These are phyloP conservation scores for Blastobotrys elegans DNA, from an alignment of 1,139 yeast species.

Conservation along the genomic window DNA sequence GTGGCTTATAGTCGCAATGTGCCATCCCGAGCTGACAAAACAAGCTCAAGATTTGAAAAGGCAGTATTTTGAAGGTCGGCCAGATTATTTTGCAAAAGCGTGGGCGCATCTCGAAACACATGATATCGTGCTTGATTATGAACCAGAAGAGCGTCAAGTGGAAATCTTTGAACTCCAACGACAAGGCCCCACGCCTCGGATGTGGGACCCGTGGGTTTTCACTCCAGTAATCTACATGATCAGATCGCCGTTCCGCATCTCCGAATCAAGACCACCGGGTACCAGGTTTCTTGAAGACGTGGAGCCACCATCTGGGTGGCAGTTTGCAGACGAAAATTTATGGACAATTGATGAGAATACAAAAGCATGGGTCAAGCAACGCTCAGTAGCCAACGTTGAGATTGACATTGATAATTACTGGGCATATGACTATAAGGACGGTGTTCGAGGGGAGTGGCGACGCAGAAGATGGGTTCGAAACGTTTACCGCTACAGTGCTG, in stretches of 20 bases:
- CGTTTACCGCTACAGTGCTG: constrained; percentile 23
- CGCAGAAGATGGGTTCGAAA: constrained; percentile 37
- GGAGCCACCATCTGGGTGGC: constrained; percentile 71
- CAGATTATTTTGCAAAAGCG: constrained; percentile 21
- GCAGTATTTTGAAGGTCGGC: constrained; percentile 23
- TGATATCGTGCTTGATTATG: constrained; percentile 65
- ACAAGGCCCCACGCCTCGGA: constrained; percentile 54
- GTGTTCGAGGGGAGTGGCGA: constrained; percentile 37
- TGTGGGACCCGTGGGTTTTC: constrained; percentile 55
- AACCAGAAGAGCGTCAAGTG: constrained; percentile 50
- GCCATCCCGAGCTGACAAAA: constrained; percentile 52
- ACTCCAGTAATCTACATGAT: constrained; percentile 50
- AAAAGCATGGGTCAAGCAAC: constrained; percentile 46
- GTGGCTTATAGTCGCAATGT: constrained; percentile 48
- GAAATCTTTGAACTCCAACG: constrained; percentile 74
- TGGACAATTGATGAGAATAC: constrained; percentile 66
- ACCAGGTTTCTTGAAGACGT: constrained; percentile 52
- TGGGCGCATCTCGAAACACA: constrained; percentile 39
- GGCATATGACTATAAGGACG: constrained; percentile 40
- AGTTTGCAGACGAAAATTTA: constrained; percentile 50
- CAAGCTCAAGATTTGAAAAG: constrained; percentile 22
- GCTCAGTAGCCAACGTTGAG: constrained; percentile 37
- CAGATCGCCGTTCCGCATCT: constrained; percentile 46
- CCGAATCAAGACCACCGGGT: constrained; percentile 66
- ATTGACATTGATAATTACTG: constrained; percentile 39